These are phyloP conservation scores for Oryza australiensis DNA, from an alignment of 176 grass and related monocot genomes.

Conservation along the genomic window DNA sequence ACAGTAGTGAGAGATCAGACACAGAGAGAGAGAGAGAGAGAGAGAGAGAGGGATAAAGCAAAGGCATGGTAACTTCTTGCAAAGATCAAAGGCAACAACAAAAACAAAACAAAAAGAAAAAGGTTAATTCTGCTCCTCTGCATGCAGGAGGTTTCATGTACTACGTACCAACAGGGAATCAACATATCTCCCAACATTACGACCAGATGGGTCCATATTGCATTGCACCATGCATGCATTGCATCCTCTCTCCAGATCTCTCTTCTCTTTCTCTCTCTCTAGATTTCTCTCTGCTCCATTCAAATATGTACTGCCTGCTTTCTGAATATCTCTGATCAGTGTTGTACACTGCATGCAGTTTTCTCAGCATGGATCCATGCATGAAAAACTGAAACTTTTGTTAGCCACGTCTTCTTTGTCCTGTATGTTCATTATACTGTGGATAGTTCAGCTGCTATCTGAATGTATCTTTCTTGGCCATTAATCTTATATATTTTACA, in stretches of 20 bases:
- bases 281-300: neutral
- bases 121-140: constrained; percentile 44
- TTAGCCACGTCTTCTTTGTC: constrained; percentile 38
- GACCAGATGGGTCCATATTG: constrained; percentile 5
- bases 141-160: constrained; percentile 61
- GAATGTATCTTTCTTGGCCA: neutral
- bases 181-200: constrained; percentile 28
- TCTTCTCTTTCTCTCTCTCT: neutral
- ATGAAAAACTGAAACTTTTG: neutral
- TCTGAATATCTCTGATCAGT: neutral
- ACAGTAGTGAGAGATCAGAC: too few species aligned
- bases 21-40: too few species aligned
- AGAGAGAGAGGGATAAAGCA: constrained; percentile 52
- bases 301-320: neutral
- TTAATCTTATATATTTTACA: constrained; percentile 4
- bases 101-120: constrained; percentile 42
- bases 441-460: neutral
- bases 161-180: constrained; percentile 30
- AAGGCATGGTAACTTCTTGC: constrained; percentile 99
- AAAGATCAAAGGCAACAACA: constrained; percentile 81
- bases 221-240: neutral
- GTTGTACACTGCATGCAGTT: neutral
- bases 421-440: neutral
- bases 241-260: neutral
- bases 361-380: neutral